Conservation (phyloP, 2,329 filamentous ascomycete genomes). For the Aureobasidium namibiae region DNA sequence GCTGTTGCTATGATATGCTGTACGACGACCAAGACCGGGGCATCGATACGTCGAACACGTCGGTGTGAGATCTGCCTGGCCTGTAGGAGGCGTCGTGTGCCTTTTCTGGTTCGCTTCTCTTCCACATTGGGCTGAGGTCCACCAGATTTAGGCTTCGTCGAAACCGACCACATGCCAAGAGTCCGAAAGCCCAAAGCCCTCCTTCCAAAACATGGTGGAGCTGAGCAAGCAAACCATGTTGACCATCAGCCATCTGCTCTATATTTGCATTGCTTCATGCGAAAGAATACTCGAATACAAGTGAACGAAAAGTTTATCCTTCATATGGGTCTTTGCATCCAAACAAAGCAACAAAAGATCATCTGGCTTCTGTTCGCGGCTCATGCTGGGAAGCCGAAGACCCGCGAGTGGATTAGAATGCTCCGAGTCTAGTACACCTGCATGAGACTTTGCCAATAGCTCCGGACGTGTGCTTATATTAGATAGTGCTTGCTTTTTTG, state of each 20-base stretch:
- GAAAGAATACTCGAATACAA: neutral
- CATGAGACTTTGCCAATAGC: slow-evolving; percentile 9
- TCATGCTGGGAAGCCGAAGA: neutral
- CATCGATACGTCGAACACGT: neutral
- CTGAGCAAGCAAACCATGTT: neutral
- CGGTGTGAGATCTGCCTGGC: neutral
- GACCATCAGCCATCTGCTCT: neutral
- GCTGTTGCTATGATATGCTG: neutral
- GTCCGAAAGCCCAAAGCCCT: neutral
- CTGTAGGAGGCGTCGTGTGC: neutral
- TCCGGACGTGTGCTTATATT: slow-evolving; percentile 10
- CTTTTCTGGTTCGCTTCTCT: neutral
- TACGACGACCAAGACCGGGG: neutral
- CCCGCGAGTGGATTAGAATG: neutral
- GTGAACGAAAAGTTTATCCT: neutral
- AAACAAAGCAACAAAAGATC: neutral
- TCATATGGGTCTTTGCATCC: neutral
- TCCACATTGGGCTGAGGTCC: neutral
- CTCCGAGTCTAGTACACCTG: neutral
- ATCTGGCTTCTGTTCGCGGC: neutral
- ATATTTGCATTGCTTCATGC: neutral
- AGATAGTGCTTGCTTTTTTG: neutral
- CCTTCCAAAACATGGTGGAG: neutral
- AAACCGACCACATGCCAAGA: neutral
- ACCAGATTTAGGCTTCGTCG: neutral